Base-by-base conservation (phyloP, 2,329 filamentous ascomycete genomes). In the Dryadomyces sulphureus region DNA sequence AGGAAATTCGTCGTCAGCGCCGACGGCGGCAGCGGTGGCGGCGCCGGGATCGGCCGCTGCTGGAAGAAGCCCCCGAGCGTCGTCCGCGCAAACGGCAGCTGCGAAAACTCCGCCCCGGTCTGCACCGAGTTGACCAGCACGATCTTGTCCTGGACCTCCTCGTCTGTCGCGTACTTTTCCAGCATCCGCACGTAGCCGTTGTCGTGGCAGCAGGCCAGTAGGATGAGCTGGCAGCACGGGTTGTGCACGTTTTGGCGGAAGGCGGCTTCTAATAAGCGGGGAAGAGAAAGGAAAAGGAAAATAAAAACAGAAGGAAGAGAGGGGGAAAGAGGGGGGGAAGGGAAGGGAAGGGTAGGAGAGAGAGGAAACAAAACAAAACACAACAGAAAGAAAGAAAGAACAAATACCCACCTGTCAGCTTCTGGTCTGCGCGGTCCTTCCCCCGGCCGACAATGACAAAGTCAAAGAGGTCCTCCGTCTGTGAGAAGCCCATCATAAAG, bases 171-270 rank as follows among this genome's bases (percentile, higher is more conserved):
- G 24, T 12, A 36, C 24, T 38, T 38, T 14, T 45, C 43, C n/a
- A 45, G 43, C 35, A 38, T 27, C 22, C 43, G 43, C 34, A 45
- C 43, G 17, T 45, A 45, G 34, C 43, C 43, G 22, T 45, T 45
- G 35, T 45, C 43, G 24, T 45, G 43, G 34, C 43, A 45, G 34
- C 43, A 38, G 17, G 43, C 43, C 34, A 45, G 34, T 4, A 45
- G 17, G 17, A 45, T 38, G 21, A 7, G 34, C 5, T 38, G 43
- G 43, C 43, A 45, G 22, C 34, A 45, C 11, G 43, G 43, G 17
- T 45, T 45, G 3, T 30, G n/a, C 11, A 45, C n/a, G 24, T 27
- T 27, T 3, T 38, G 43, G 5, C 22, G 43, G 17, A 45, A 38
- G 8, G 43, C 38, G 3, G 43, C 43, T 45, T 17, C 16, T 19